Evolutionary conservation across 371 early-diverging fungal genomes (phyloP), one percentile per base, ranked within the genome.

Genomic region (Parasitella parasitica): DNA sequence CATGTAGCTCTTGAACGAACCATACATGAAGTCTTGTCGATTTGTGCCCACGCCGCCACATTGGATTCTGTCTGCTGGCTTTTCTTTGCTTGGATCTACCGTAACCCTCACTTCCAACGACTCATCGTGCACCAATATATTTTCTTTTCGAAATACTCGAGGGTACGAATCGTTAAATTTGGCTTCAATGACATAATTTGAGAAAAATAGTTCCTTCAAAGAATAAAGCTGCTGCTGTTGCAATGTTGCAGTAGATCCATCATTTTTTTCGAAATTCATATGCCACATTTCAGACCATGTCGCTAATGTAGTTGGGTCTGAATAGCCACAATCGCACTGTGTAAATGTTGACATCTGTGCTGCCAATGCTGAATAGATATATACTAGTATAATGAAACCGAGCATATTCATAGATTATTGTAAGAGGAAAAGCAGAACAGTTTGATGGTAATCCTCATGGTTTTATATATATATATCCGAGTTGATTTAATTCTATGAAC

Each of bases 241-340:
- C 43, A 43, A 9, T 11, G n/a, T 43, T 18, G 43, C 18, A 26
- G 37, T 54, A 58, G 65, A 61, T 22, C 67, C 66, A 13, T 71
- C 30, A 64, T 65, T 67, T 15, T 64, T 62, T n/a, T 71, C 30
- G 26, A 51, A 39, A 43, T 72, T 59, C 16, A 74, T 67, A 32
- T 80, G 57, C 80, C 80, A 80, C 39, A 80, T 58, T 36, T 73
- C 60, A 12, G 62, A 46, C 77, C 80, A 80, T 11, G 55, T 48
- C 7, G 54, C 27, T 8, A 48, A 46, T n/a, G 51, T 55, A 36
- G 63, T 60, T 18, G 41, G 20, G 53, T 80, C 80, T 13, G 48
- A 34, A 34, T 73, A 80, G 9, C 80, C 80, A 54, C 71, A 71
- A 50, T 71, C 71, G 32, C 71, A 71, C 1, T 57, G 30, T 26